Evolutionary conservation across 1,139 yeast genomes (phyloP).

Genomic region (Blastobotrys buckinghamii): DNA sequence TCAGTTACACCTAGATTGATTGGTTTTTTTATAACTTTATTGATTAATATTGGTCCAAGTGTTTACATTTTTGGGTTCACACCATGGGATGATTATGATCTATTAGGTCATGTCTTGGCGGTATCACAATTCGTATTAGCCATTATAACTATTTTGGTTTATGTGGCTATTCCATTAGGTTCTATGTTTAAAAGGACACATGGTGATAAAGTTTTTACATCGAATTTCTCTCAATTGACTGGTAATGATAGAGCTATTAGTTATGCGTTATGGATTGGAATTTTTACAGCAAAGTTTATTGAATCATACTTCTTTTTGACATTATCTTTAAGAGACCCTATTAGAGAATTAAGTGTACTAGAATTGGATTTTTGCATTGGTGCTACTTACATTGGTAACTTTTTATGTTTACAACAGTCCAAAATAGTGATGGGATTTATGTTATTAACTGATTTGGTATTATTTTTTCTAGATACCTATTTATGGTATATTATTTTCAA

Average conservation of each 20-base stretch:
- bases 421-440: slow-evolving; percentile 50
- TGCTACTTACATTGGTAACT: slow-evolving; percentile 45
- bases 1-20: slow-evolving; percentile 42
- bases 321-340: slow-evolving; percentile 71
- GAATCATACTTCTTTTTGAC: slow-evolving; percentile 83
- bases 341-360: slow-evolving; percentile 58
- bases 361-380: slow-evolving; percentile 58
- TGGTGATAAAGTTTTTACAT: slow-evolving; percentile 35
- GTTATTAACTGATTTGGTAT: slow-evolving; percentile 58
- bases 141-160: slow-evolving; percentile 51
- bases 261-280: slow-evolving; percentile 57
- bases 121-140: slow-evolving; percentile 57
- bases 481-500: slow-evolving; percentile 85
- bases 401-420: slow-evolving; percentile 58
- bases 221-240: slow-evolving; percentile 49
- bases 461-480: slow-evolving; percentile 80
- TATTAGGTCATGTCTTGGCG: slow-evolving; percentile 46
- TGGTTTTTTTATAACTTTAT: slow-evolving; percentile 40
- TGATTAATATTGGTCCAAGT: slow-evolving; percentile 55
- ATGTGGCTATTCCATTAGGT: slow-evolving; percentile 57
- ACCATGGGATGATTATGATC: slow-evolving; percentile 46
- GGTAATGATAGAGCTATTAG: slow-evolving; percentile 53
- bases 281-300: slow-evolving; percentile 63
- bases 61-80: slow-evolving; percentile 49
- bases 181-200: slow-evolving; percentile 36